Base-by-base conservation (phyloP, 768 basidiomycete genomes). In the Tubosaeta sp. region DNA sequence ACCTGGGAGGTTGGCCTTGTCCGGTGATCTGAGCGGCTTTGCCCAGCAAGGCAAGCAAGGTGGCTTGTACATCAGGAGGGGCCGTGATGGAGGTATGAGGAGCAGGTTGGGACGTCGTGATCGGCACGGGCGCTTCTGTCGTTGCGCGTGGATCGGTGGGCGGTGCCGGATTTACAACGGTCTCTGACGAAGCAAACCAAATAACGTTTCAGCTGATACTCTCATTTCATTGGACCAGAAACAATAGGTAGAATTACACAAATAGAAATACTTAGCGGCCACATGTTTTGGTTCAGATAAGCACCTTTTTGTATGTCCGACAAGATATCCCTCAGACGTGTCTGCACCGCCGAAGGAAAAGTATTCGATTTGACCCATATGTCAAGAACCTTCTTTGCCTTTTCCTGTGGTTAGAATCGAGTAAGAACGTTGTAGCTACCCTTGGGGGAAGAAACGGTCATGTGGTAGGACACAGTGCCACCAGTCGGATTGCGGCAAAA, bases 381-480 rank as follows among this genome's bases (percentile, higher is more conserved):
- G 73, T 97, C 96, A 71, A 95, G 82, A 64, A 99, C 84, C 72
- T 98, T 98, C 77, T 87, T 87, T 41, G 90, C 80, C 75, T 99
- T 99, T 76, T 96, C 95, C 94, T 97, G 77, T 71, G 66, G 52
- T 65, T 54, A 56, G 54, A 71, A 60, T 63, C 63, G 62, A 57
- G 64, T 69, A 67, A 69, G 60, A 65, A 65, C 49, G 49, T 55
- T 55, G 58, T 59, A 53, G 81, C 76, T 72, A 69, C 63, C 65
- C 63, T 66, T 60, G 22, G 45, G 44, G 50, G 36, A 54, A 48
- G 9, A n/a, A 39, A 44, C 41, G 58, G 53, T 62, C 65, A 65
- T 66, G 63, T 69, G 66, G 67, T 55, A 51, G 58, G 52, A 66
- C 46, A 58, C 61, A 55, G 42, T 48, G 52, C 36, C 44, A 35